Conservation (phyloP, 1,284 basidiomycete species). For the Tylopilus sp. region DNA sequence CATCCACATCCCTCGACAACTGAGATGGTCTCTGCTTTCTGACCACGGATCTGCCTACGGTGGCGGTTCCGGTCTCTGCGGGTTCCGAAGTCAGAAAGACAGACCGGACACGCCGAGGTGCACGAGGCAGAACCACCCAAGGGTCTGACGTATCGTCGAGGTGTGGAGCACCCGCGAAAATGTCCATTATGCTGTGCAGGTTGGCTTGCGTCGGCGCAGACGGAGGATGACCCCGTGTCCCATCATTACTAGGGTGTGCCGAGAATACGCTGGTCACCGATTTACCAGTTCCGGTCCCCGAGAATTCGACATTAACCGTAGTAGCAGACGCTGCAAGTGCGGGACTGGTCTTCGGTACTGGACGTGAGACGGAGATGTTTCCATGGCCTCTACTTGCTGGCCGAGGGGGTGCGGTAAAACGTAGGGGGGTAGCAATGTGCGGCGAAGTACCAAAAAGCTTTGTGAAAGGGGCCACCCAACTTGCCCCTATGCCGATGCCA, state of each 20-base stretch:
- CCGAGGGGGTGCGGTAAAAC: constrained; percentile 18
- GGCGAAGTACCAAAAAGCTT: constrained; percentile 56
- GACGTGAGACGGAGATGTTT: constrained; percentile 32
- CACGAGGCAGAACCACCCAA: constrained; percentile 62
- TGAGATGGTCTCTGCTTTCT: constrained; percentile 32
- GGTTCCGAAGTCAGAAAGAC: constrained; percentile 24
- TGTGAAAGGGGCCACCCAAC: constrained; percentile 82
- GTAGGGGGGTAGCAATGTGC: constrained; percentile 14
- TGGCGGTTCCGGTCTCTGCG: constrained; percentile 17
- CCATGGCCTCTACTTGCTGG: constrained; percentile 22
- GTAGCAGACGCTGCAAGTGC: constrained; percentile 82
- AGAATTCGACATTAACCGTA: constrained; percentile 93
- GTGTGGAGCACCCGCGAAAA: constrained; percentile 80
- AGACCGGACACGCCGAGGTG: constrained; percentile 37
- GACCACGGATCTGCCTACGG: constrained; percentile 22
- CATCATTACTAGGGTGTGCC: constrained; percentile 31
- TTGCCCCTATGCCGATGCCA: constrained; percentile 31
- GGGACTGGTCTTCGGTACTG: constrained; percentile 71
- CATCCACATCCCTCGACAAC: constrained; percentile 70
- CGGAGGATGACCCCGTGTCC: constrained; percentile 17
- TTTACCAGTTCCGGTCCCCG: constrained; percentile 68
- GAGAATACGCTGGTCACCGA: constrained; percentile 61
- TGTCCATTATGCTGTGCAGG: constrained; percentile 56
- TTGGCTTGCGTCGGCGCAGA: constrained; percentile 24
- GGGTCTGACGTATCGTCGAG: constrained; percentile 44